phyloP scores from a whole-genome alignment of 1,139 yeast species.

The Blastobotrys proliferans region DNA sequence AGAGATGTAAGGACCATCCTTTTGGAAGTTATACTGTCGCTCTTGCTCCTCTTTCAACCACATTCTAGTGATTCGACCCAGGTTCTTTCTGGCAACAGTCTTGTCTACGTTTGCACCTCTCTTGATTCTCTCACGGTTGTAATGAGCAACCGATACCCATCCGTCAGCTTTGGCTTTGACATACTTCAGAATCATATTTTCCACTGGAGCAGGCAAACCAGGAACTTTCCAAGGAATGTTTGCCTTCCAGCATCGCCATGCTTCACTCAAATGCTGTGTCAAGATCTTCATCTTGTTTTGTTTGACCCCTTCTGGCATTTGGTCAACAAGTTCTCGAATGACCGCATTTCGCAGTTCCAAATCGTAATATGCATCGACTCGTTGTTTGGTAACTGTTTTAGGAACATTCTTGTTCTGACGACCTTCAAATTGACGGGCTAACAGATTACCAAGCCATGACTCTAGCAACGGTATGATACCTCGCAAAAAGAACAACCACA shows the following conservation, averaged over 20 bases:
- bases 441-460: slow-evolving; percentile 88
- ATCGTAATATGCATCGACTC: slow-evolving; percentile 93
- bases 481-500: slow-evolving; percentile 87
- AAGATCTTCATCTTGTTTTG: slow-evolving; percentile 85
- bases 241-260: slow-evolving; percentile 99
- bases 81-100: slow-evolving; percentile 86
- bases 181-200: slow-evolving; percentile 78
- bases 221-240: slow-evolving; percentile 98
- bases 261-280: slow-evolving; percentile 91
- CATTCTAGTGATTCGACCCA: slow-evolving; percentile 84
- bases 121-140: slow-evolving; percentile 82
- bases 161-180: slow-evolving; percentile 96
- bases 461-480: slow-evolving; percentile 93
- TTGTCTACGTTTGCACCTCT: slow-evolving; percentile 91
- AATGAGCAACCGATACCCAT: slow-evolving; percentile 92
- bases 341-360: slow-evolving; percentile 90
- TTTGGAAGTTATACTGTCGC: slow-evolving; percentile 72
- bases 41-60: slow-evolving; percentile 95
- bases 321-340: slow-evolving; percentile 90
- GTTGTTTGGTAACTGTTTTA: slow-evolving; percentile 89
- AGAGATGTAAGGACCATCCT: slow-evolving; percentile 81
- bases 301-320: slow-evolving; percentile 94
- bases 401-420: slow-evolving; percentile 89
- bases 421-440: slow-evolving; percentile 95
- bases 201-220: slow-evolving; percentile 90